Base-by-base conservation (phyloP, 495 filamentous ascomycete species). In the Aspergillus wentii region DNA sequence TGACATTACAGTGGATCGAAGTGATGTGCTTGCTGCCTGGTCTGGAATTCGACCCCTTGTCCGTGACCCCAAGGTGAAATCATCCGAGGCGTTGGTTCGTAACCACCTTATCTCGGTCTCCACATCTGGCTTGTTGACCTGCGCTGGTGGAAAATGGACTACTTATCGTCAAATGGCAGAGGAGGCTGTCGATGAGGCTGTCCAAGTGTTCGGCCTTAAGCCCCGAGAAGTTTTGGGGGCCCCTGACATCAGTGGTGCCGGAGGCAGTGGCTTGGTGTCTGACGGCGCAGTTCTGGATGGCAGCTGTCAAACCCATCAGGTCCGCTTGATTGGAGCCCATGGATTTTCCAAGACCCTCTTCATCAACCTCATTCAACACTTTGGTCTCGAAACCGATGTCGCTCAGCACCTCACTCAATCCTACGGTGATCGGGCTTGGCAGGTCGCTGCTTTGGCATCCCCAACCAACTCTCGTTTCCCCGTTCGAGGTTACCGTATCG, bases 121-220 rank as follows among this genome's bases (percentile, higher is more conserved):
- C 8, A 60, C 74, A 1, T 90, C 86, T 7, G 92, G 92, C 3
- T 79, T 98, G 19, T 60, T 98, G 34, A 98, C 92, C 28, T 90
- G 87, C 57, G 88, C 91, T n/a, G 92, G 92, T 43, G 92, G 92
- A 15, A 97, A 97, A 66, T 98, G 92, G 92, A 98, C 92, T 3
- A 98, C 92, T 4, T 98, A 98, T 65, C 83, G 92, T 21, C 89
- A 98, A 57, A 98, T 98, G 92, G 88, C 92, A 23, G 91, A 98
- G 66, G 91, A 98, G 59, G 82, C 85, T 36, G 92, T 98, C 20
- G 91, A 98, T 51, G 85, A 89, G 45, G 91, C 91, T 13, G 75
- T 98, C 56, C 70, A 75, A 22, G 64, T 72, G 16, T 98, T 95
- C 62, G 64, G 71, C 25, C 79, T 96, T n/a, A 68, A 74, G 34